Evolutionary conservation across 495 filamentous ascomycete species (phyloP).

Genomic region (Amphirosellinia nigrospora): DNA sequence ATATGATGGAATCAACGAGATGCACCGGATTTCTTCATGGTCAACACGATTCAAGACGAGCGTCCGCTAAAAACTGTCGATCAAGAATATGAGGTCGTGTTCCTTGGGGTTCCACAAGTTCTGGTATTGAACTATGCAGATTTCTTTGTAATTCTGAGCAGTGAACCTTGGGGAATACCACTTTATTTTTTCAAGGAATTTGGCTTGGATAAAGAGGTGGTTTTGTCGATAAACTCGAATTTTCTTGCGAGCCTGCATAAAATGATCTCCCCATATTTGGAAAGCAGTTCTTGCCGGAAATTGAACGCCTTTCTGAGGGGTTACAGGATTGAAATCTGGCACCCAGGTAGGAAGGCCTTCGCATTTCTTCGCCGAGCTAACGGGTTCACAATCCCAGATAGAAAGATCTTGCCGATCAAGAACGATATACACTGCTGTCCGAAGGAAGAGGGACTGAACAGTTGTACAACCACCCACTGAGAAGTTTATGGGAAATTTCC

Average conservation of each 20-base stretch:
- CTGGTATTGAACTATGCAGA: constrained; percentile 22
- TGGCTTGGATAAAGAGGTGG: constrained; percentile 25
- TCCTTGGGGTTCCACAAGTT: background rate
- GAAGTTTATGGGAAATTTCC: background rate
- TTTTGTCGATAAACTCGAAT: constrained; percentile 14
- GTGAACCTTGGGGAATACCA: constrained; percentile 28
- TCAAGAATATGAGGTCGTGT: background rate
- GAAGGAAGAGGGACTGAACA: constrained; percentile 6
- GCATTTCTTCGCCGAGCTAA: background rate
- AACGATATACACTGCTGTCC: background rate
- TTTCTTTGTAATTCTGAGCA: constrained; percentile 17
- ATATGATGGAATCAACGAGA: background rate
- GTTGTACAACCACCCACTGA: too few relatives aligned
- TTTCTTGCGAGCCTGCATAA: background rate
- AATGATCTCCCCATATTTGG: background rate
- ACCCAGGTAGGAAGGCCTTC: background rate
- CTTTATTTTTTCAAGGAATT: constrained; percentile 25
- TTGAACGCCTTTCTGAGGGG: background rate
- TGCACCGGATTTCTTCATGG: background rate
- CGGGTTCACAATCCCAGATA: constrained; percentile 3
- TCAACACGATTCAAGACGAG: background rate
- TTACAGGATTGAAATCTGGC: background rate
- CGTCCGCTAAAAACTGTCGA: background rate
- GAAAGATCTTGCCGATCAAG: constrained; percentile 2
- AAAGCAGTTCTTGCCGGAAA: background rate